A percentile compares a stretch with the other conserved stretches of the same genome.
Evolutionary conservation across 441 rosid genomes (phyloP).

Genomic region (Geranium incanum): DNA sequence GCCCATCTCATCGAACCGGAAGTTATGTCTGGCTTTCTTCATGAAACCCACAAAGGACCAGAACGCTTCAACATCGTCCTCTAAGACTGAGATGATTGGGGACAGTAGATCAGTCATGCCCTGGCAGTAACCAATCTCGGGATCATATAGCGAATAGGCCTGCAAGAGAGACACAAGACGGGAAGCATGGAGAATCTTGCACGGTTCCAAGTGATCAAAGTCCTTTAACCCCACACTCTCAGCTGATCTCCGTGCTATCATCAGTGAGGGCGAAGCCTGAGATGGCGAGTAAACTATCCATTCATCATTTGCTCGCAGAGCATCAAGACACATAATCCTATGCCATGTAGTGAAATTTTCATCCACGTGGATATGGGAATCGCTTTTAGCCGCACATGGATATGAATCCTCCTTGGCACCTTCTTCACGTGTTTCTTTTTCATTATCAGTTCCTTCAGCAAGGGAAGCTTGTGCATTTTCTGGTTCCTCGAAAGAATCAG

Average conservation of each 20-base stretch:
- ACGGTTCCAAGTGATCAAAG: slow-evolving; percentile 67
- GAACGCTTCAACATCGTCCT: slow-evolving; percentile 85
- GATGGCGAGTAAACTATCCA: slow-evolving; percentile 56
- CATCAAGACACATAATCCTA: slow-evolving; percentile 84
- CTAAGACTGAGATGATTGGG: slow-evolving; percentile 64
- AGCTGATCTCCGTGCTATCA: slow-evolving; percentile 51
- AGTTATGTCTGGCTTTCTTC: slow-evolving; percentile 93
- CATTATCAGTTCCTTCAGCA: slow-evolving; percentile 40
- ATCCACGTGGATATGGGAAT: slow-evolving; percentile 23
- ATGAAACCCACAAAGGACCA: slow-evolving; percentile 94
- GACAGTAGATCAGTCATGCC: slow-evolving; percentile 93
- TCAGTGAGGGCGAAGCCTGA: slow-evolving; percentile 53
- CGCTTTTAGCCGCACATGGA: slow-evolving; percentile 17
- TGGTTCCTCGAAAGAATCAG: slow-evolving; percentile 61
- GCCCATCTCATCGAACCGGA: slow-evolving; percentile 89
- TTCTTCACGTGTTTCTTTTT: slow-evolving; percentile 17
- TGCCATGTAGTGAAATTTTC: slow-evolving; percentile 84
- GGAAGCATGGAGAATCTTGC: slow-evolving; percentile 85
- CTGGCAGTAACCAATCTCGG: slow-evolving; percentile 91
- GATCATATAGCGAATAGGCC: slow-evolving; percentile 79
- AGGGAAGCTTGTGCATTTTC: slow-evolving; percentile 47
- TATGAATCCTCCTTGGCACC: slow-evolving; percentile 26
- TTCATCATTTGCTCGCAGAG: slow-evolving; percentile 77
- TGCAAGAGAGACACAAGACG: slow-evolving; percentile 78
- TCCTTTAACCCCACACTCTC: slow-evolving; percentile 76